phyloP scores from a whole-genome alignment of 345 rosid species.

The Murraya paniculata region DNA sequence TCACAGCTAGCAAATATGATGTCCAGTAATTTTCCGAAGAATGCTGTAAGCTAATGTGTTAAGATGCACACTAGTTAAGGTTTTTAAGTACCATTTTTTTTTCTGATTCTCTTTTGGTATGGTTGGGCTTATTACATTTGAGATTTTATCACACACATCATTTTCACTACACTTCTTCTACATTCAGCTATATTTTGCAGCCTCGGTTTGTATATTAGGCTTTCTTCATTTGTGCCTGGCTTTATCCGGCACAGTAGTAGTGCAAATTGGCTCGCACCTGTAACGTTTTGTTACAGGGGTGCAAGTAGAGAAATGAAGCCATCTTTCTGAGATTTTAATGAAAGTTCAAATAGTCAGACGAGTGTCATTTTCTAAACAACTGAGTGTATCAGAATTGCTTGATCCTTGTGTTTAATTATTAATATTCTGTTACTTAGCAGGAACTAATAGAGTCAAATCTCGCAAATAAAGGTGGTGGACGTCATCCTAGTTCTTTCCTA shows the following conservation, averaged over 20 bases:
- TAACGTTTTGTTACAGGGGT: background rate
- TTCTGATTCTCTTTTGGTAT: background rate
- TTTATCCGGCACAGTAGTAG: background rate
- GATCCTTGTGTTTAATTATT: background rate
- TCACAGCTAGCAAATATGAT: slow-evolving; percentile 25
- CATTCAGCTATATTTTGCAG: background rate
- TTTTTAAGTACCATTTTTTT: background rate
- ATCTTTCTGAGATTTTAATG: slow-evolving; percentile 1
- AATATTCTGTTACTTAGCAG: slow-evolving; percentile 26
- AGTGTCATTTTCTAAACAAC: background rate
- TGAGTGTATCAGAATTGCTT: background rate
- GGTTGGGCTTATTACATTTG: slow-evolving; percentile 2
- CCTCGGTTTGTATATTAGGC: slow-evolving; percentile 1
- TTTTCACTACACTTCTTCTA: background rate
- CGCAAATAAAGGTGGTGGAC: slow-evolving; percentile 18
- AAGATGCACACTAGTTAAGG: background rate
- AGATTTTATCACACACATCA: background rate
- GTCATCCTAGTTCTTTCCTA: slow-evolving; percentile 26
- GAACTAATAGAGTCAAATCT: slow-evolving; percentile 18
- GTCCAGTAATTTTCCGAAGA: slow-evolving; percentile 31
- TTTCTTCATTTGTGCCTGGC: background rate
- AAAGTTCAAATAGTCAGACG: background rate
- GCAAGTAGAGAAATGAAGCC: background rate
- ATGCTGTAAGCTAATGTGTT: slow-evolving; percentile 36
- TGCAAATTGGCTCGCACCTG: slow-evolving; percentile 1